phyloP scores from a whole-genome alignment of 306 rosid genomes.

The Fagus sylvatica region DNA sequence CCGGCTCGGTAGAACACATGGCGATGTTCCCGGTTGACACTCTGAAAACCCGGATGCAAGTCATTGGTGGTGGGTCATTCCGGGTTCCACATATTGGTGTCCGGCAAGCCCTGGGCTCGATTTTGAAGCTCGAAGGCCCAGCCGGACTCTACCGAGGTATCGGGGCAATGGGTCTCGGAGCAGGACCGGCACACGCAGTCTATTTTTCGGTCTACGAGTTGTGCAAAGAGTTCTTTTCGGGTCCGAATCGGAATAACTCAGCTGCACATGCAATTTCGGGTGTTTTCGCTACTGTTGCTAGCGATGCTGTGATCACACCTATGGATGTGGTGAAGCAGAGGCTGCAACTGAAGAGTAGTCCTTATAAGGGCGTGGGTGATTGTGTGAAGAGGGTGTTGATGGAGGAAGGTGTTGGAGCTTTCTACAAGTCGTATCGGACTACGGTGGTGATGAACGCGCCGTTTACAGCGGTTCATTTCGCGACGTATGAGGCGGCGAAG shows the following conservation, averaged over 20 bases:
- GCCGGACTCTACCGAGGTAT: constrained; percentile 80
- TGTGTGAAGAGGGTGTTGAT: constrained; percentile 63
- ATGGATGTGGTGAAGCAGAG: constrained; percentile 97
- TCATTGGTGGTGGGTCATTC: constrained; percentile 56
- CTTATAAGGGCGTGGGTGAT: constrained; percentile 71
- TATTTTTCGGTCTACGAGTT: constrained; percentile 71
- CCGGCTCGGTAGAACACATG: constrained; percentile 81
- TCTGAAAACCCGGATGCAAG: constrained; percentile 89
- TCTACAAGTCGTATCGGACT: constrained; percentile 78
- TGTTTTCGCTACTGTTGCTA: constrained; percentile 67
- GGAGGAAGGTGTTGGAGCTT: constrained; percentile 73
- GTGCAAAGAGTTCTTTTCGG: constrained; percentile 56
- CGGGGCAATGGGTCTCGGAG: constrained; percentile 88
- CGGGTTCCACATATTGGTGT: constrained; percentile 62
- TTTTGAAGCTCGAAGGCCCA: constrained; percentile 64
- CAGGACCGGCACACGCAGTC: constrained; percentile 92
- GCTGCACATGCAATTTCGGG: constrained; percentile 72
- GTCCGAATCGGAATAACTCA: constrained; percentile 48
- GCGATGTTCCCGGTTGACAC: constrained; percentile 94
- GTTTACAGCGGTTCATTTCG: constrained; percentile 68
- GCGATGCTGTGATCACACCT: constrained; percentile 90
- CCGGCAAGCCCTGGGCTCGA: constrained; percentile 64
- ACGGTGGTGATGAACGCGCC: constrained; percentile 89
- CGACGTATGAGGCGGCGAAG: constrained; percentile 67
- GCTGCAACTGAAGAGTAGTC: constrained; percentile 67